These are phyloP conservation scores for Leptomonas seymouri DNA, from an alignment of 208 protist species.

Conservation along the genomic window DNA sequence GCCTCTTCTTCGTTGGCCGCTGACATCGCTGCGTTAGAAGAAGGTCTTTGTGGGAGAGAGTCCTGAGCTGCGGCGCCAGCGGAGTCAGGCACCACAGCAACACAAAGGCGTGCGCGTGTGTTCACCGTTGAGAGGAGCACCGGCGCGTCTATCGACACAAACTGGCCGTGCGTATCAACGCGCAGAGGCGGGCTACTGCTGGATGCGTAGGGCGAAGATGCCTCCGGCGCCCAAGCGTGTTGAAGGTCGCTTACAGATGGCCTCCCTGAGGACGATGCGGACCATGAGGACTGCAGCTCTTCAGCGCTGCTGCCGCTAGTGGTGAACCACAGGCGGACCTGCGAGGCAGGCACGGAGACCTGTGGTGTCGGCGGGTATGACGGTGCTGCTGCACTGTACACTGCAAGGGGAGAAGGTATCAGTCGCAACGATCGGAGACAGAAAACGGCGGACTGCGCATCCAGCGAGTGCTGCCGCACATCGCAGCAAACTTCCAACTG, in stretches of 20 bases:
- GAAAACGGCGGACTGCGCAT: conserved; percentile 29
- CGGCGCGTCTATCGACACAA: conserved; percentile 8
- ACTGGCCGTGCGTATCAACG: conserved; percentile 21
- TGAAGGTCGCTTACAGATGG: conserved; percentile 24
- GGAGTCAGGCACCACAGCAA: conserved; percentile 20
- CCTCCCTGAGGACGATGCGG: neutral
- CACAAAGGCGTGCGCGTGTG: conserved; percentile 31
- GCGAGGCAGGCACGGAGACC: neutral
- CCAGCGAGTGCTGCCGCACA: conserved; percentile 16
- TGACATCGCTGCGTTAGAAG: neutral
- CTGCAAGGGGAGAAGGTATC: conserved; percentile 17
- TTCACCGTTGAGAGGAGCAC: conserved; percentile 39
- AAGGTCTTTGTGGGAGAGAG: neutral
- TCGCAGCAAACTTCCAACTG: conserved; percentile 18
- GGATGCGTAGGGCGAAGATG: conserved; percentile 1
- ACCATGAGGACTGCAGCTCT: conserved; percentile 21
- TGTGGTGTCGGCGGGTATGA: neutral
- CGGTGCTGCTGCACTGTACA: neutral
- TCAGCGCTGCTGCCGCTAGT: conserved; percentile 24
- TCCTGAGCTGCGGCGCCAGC: neutral
- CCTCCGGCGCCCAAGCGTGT: conserved; percentile 17
- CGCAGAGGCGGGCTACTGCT: conserved; percentile 16
- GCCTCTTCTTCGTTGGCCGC: neutral
- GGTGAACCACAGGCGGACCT: conserved; percentile 41
- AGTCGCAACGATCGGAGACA: conserved; percentile 33